These are phyloP conservation scores for Neolentinus lepideus DNA, from an alignment of 1,284 basidiomycete genomes.

Conservation along the genomic window DNA sequence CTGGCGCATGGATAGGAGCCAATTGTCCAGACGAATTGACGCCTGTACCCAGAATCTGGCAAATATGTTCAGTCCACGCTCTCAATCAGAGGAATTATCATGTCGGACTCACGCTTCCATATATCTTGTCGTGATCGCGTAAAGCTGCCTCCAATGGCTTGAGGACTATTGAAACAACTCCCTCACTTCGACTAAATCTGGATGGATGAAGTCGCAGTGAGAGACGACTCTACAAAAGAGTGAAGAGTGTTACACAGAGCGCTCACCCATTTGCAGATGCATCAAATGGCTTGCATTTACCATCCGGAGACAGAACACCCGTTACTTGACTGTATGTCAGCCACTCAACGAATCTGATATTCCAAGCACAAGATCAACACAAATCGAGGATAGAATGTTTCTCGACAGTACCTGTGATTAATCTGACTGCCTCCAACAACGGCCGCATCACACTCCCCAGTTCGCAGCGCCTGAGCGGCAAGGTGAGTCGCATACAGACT, in stretches of 20 bases:
- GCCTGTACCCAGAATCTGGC: conserved; percentile 31
- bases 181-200: conserved; percentile 20
- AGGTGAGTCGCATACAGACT: conserved; percentile 38
- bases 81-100: no score
- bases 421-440: conserved; percentile 37
- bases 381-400: conserved; percentile 1
- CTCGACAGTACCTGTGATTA: conserved; percentile 25
- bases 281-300: conserved; percentile 3
- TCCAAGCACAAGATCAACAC: neutral
- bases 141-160: conserved; percentile 19
- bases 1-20: conserved; percentile 30
- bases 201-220: neutral
- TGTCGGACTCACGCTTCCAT: conserved; percentile 17
- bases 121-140: conserved; percentile 19
- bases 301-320: neutral
- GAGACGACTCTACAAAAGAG: no score
- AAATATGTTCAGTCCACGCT: no score
- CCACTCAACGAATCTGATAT: neutral
- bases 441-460: conserved; percentile 41
- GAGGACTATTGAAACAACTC: conserved; percentile 17
- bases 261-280: conserved; percentile 1
- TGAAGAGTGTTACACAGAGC: no score
- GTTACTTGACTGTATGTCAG: conserved; percentile 1
- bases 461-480: conserved; percentile 34
- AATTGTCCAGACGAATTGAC: conserved; percentile 29